A percentile compares a stretch with the other conserved stretches of the same genome.
phyloP scores from a whole-genome alignment of 2,329 filamentous ascomycete species.

The Colletotrichum sp. region DNA sequence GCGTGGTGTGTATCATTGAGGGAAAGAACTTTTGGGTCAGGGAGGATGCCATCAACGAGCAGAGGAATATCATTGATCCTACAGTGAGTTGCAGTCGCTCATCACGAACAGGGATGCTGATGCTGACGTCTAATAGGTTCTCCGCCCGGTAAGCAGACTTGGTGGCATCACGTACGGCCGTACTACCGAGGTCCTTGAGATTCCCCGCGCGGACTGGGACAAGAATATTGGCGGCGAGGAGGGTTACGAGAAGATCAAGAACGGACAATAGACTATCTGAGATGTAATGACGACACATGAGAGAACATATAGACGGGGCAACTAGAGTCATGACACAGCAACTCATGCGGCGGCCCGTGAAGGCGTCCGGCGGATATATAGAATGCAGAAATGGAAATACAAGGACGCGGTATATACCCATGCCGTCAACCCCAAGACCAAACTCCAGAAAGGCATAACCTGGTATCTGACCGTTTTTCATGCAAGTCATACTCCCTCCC shows the following conservation, averaged over 20 bases:
- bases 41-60: constrained; percentile 85
- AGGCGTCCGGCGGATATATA: constrained; percentile 4
- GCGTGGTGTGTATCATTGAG: constrained; percentile 78
- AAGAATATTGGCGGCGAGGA: constrained; percentile 58
- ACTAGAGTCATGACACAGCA: neutral
- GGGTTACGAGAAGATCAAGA: constrained; percentile 61
- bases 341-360: neutral
- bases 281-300: neutral
- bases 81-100: constrained; percentile 47
- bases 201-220: constrained; percentile 66
- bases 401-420: neutral
- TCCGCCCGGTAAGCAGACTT: constrained; percentile 78
- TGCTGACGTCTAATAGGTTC: constrained; percentile 47
- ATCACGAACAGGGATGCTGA: neutral
- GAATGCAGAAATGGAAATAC: neutral
- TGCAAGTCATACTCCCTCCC: neutral
- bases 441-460: neutral
- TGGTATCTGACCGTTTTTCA: constrained; percentile 3
- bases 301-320: neutral
- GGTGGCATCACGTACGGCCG: constrained; percentile 88
- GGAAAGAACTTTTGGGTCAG: constrained; percentile 88
- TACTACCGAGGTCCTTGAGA: constrained; percentile 71
- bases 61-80: constrained; percentile 76
- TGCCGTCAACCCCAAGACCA: neutral
- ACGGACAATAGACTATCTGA: constrained; percentile 35